Evolutionary conservation across 306 rosid species (phyloP), one percentile per base, ranked within the genome.

Genomic region (Quercus mongolica): DNA sequence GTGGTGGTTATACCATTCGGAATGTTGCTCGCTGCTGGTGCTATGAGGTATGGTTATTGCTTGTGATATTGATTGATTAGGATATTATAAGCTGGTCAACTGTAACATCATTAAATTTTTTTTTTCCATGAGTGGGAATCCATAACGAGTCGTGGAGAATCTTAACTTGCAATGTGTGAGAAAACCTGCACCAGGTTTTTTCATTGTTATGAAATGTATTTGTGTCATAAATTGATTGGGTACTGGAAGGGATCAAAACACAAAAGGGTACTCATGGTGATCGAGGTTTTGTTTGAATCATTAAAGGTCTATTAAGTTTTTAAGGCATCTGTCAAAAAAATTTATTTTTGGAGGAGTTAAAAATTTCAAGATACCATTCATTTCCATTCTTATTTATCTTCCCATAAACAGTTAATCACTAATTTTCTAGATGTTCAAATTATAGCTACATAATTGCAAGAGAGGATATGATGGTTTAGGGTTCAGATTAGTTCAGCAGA

Each of bases 1-100:
- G 97, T 1, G 97, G 97, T 35, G 97, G 97, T 83, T 92, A 92
- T 75, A 92, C 97, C 80, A 92, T 92, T 69, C 89, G 97, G 41
- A 92, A 92, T 79, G 97, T 92, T 88, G 96, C 97, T 79, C 94
- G 97, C 3, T 92, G 97, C 81, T 92, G 96, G 97, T 92, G 97
- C 86, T 92, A 90, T 7, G 97, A 92, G 97, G 97, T 90, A 87
- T 56, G 21, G 35, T 31, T 72, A 20, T 61, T 76, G 70, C 19
- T 68, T 81, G 49, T 54, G 74, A 56, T 65, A 81, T 21, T 56
- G 61, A 56, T 67, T 35, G 25, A 56, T 74, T 74, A 70, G 55
- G 15, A 71, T 76, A 72, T 5, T 49, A 75, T 28, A 8, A 20
- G 73, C 54, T 67, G 70, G 62, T 69, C 65, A 56, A 79, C n/a